A percentile compares a stretch with the other conserved stretches of the same genome.
Evolutionary conservation across 768 basidiomycete species (phyloP).

Genomic region (Lentinula sp.): DNA sequence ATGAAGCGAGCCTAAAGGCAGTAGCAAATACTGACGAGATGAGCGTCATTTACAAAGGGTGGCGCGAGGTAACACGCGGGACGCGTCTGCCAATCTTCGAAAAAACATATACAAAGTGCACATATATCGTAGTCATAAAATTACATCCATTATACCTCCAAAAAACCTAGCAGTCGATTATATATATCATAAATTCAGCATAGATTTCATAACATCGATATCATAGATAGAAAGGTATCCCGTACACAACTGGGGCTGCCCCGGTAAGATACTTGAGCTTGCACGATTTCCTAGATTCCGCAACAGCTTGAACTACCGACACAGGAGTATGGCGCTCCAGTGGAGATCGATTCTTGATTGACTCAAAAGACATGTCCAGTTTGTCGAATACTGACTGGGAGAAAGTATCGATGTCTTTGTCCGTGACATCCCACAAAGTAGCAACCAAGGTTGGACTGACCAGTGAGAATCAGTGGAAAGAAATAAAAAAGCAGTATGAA

Average conservation of each 20-base stretch:
- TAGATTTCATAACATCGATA: not conserved
- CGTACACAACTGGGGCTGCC: slow-evolving; percentile 92
- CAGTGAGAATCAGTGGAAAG: not conserved
- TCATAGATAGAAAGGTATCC: slow-evolving; percentile 85
- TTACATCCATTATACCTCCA: too few relatives aligned
- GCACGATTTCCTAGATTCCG: slow-evolving; percentile 70
- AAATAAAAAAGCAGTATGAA: not conserved
- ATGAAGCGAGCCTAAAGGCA: slow-evolving; percentile 34
- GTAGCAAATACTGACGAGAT: slow-evolving; percentile 15
- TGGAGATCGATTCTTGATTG: slow-evolving; percentile 15
- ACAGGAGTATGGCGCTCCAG: slow-evolving; percentile 16
- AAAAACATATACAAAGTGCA: not conserved
- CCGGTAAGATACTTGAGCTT: slow-evolving; percentile 93
- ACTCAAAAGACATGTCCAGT: slow-evolving; percentile 43
- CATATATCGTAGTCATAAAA: too few relatives aligned
- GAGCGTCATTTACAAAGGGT: slow-evolving; percentile 6
- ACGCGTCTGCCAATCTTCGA: too few relatives aligned
- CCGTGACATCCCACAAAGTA: slow-evolving; percentile 98
- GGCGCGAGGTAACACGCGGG: not conserved
- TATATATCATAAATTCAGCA: not conserved
- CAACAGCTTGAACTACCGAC: slow-evolving; percentile 73
- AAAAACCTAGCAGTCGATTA: not conserved
- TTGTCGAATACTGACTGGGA: slow-evolving; percentile 78
- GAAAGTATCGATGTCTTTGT: slow-evolving; percentile 93
- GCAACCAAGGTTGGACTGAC: slow-evolving; percentile 85